A percentile compares a stretch with the other conserved stretches of the same genome.
Evolutionary conservation across 2,329 filamentous ascomycete genomes (phyloP).

Genomic region (Aspergillus pseudoviridinutans): DNA sequence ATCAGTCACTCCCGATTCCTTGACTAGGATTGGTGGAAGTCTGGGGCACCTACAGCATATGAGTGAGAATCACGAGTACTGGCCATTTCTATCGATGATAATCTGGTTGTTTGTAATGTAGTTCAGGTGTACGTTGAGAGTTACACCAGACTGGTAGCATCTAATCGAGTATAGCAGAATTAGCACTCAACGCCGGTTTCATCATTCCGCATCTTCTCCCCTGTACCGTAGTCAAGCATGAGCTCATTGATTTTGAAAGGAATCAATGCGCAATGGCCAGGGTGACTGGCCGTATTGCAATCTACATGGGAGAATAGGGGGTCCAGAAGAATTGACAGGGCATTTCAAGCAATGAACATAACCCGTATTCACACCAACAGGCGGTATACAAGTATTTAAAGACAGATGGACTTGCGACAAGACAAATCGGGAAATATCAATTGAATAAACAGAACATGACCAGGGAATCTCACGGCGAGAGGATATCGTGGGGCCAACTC

Average conservation of each 20-base stretch:
- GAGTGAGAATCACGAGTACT: conserved; percentile 40
- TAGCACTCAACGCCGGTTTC: conserved; percentile 12
- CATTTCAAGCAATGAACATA: not conserved
- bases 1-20: not conserved
- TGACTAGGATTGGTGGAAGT: not conserved
- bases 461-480: conserved; percentile 6
- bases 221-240: not conserved
- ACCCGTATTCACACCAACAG: not conserved
- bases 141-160: conserved; percentile 31
- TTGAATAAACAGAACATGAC: not conserved
- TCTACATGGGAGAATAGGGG: not conserved
- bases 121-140: conserved; percentile 27
- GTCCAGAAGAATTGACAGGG: not conserved
- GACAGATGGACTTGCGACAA: not conserved
- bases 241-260: not conserved
- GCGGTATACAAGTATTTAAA: not conserved
- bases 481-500: conserved; percentile 19
- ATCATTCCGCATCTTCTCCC: not conserved
- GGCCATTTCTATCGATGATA: conserved; percentile 31
- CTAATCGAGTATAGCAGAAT: conserved; percentile 17
- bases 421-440: not conserved
- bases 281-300: not conserved
- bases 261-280: not conserved
- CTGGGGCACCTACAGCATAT: conserved; percentile 32
- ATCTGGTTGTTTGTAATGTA: conserved; percentile 18